A percentile compares a stretch with the other conserved stretches of the same genome.
These are phyloP conservation scores for Tetrapisispora nanseiensis DNA, from an alignment of 805 yeast species.

Conservation along the genomic window DNA sequence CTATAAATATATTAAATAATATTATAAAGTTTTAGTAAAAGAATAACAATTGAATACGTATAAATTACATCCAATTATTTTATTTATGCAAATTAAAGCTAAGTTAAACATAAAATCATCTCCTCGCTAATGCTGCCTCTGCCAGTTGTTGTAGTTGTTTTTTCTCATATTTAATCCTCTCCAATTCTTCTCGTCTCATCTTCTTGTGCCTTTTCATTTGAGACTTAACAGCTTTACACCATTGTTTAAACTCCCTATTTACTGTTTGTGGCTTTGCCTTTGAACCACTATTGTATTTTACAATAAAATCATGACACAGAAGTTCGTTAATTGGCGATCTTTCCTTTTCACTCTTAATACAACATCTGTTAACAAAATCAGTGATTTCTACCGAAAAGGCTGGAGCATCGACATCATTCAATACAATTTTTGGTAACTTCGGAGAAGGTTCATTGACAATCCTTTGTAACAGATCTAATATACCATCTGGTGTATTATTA, in stretches of 20 bases:
- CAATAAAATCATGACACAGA: conserved; percentile 32
- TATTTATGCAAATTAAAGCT: not conserved
- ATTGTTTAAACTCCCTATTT: conserved; percentile 32
- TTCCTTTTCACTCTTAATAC: conserved; percentile 55
- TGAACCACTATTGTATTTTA: conserved; percentile 27
- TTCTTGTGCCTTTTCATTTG: conserved; percentile 25
- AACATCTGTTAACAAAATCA: conserved; percentile 62
- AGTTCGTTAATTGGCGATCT: conserved; percentile 71
- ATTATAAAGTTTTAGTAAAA: not conserved
- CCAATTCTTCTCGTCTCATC: conserved; percentile 24
- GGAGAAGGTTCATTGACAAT: conserved; percentile 94
- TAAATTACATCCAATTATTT: not conserved
- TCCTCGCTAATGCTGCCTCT: conserved; percentile 1
- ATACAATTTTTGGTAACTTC: conserved; percentile 36
- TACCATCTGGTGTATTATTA: conserved; percentile 70
- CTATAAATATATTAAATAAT: not conserved
- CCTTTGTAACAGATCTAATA: conserved; percentile 79
- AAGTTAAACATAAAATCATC: not conserved
- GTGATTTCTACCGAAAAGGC: conserved; percentile 39
- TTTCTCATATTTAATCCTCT: conserved; percentile 11
- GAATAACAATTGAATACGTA: not conserved
- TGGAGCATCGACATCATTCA: conserved; percentile 6
- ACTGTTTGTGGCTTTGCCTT: conserved; percentile 5
- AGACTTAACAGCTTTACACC: conserved; percentile 33
- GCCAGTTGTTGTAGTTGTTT: conserved; percentile 2